Evolutionary conservation across 2,329 filamentous ascomycete genomes (phyloP), one percentile per base, ranked within the genome.

Genomic region (Aspergillus hortae): DNA sequence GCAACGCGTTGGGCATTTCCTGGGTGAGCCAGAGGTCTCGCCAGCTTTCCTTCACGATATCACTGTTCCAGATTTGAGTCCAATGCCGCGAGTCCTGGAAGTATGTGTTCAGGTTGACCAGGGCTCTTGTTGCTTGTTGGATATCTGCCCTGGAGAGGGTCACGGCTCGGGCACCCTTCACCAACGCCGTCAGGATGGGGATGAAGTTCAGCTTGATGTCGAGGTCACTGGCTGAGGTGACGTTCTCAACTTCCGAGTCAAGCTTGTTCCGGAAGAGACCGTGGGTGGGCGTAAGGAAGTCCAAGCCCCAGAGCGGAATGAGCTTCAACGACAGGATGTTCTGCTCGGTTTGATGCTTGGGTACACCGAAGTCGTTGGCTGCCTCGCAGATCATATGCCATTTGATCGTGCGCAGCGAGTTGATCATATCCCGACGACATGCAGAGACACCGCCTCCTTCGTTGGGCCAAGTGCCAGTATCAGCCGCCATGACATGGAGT

Each of bases 321-420:
- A 80, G 68, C 56, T 80, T 81, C 52, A 82, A 63, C 0, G 79
- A 80, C 59, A 80, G 77, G 9, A 82, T 73, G 51, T 80, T 81
- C 58, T 74, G 74, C 64, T 82, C 79, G 1, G 79, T 77, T 61
- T 82, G 79, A 63, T 80, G 79, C 15, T 79, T 76, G 5, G 79
- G 79, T 17, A 80, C 72, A 27, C 79, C 79, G 54, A 75, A 82
- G 53, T 82, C 79, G 57, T 80, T 80, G 7, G 79, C 79, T 5
- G 77, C 77, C 65, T 82, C 79, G 45, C 77, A 78, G 41, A 82
- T 67, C 57, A 81, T 79, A 57, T 82, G 78, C 68, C 79, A 80
- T 51, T 78, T 75, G 56, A 82, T 79, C 0, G 77, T 80, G 41
- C 71, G 70, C 55, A 80, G 74, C 12, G 75, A 77, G 57, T 82